Evolutionary conservation across 2,329 filamentous ascomycete genomes (phyloP), one percentile per base, ranked within the genome.

Genomic region (Conoideocrella luteorostrata): DNA sequence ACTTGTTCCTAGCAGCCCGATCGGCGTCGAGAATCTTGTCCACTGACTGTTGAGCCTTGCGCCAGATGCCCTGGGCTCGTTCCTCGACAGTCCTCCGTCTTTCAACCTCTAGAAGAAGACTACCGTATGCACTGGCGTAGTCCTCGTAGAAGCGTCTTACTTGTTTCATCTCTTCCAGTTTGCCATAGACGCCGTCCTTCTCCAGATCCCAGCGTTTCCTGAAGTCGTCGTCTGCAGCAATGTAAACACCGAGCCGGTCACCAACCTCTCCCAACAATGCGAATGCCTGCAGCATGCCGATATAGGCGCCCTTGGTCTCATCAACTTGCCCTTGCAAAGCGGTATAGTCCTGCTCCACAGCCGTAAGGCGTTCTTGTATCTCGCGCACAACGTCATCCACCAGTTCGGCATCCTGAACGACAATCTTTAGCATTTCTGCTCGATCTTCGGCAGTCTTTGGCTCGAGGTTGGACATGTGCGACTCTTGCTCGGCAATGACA

Each of bases 91-190:
- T 70, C 47, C 79, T 80, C 9, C 93, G 77, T 20, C 93, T 75
- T 41, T 85, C 84, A 5, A 89, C 84, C 62, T 98, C 93, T 2
- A 95, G 74, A 20, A 96, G 75, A 11, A 98, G 70, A 17, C 84
- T 82, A 52, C 88, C 85, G 58, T 98, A 97, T 0, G 89, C 88
- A 41, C 80, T 77, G 17, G 86, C 74, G 56, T 97, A 98, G 15
- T 84, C 82, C 48, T 91, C 85, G 63, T 96, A 97, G 55, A 96
- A 88, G n/a, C 78, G 71, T 10, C 81, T 75, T 55, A 96, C 77
- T 18, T 80, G 78, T 41, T 84, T 80, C 63, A 97, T 84, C 56
- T 95, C 88, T 9, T 75, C 69, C 32, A 95, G 77, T 53, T 82
- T 85, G 13, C 67, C 71, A 28, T 75, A 71, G 20, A 97, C 86